Evolutionary conservation across 768 basidiomycete genomes (phyloP).

Genomic region (Rhizopogon vesiculosus): DNA sequence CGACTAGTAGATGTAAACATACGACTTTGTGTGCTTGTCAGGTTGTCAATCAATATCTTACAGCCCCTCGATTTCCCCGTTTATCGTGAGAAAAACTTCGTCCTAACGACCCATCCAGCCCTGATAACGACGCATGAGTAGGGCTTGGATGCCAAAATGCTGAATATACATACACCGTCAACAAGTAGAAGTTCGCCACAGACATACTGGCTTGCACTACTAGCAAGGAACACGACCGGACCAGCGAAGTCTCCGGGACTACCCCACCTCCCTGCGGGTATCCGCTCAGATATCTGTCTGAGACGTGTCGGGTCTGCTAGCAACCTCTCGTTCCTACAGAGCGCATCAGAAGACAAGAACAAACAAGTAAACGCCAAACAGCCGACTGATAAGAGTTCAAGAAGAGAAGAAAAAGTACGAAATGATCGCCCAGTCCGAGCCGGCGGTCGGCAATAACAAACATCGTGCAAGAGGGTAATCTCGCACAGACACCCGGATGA

Average conservation of each 20-base stretch:
- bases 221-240: slow-evolving; percentile 61
- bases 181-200: slow-evolving; percentile 64
- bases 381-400: slow-evolving; percentile 1
- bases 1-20: not conserved
- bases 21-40: not conserved
- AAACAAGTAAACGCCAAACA: slow-evolving; percentile 6
- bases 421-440: not conserved
- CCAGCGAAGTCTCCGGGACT: slow-evolving; percentile 63
- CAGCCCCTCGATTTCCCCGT: not conserved
- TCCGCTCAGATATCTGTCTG: slow-evolving; percentile 66
- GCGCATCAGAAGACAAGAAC: slow-evolving; percentile 6
- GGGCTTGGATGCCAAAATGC: slow-evolving; percentile 1
- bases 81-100: not conserved
- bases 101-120: slow-evolving; percentile 57
- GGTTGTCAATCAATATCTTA: not conserved
- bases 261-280: slow-evolving; percentile 68
- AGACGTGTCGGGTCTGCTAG: slow-evolving; percentile 56
- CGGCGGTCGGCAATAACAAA: not conserved
- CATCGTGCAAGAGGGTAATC: slow-evolving; percentile 4
- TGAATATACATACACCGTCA: slow-evolving; percentile 52
- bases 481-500: slow-evolving; percentile 1
- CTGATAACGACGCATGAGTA: slow-evolving; percentile 26
- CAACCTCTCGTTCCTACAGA: slow-evolving; percentile 57
- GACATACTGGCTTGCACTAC: slow-evolving; percentile 61
- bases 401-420: slow-evolving; percentile 1